Evolutionary conservation across 345 rosid genomes (phyloP), one percentile per base, ranked within the genome.

Genomic region (Acer campestre): DNA sequence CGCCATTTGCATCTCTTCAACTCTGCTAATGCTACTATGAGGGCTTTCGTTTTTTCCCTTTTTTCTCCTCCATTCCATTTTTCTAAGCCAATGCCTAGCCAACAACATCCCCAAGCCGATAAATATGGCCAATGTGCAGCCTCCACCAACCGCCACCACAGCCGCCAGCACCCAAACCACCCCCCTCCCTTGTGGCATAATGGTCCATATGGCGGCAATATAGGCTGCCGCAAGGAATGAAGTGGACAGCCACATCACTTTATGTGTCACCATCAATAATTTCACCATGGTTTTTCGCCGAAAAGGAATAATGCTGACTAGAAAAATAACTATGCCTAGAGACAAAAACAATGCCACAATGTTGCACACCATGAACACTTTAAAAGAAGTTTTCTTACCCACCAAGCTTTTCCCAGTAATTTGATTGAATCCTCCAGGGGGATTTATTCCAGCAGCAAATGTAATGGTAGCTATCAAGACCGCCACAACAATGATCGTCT

Each of bases 401-500:
- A 76, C 66, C 0, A 68, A 7, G 8, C 81, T 75, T 74, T 79
- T 83, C 17, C 95, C 93, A 1, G 75, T 86, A 0, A 0, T 66
- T 66, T 91, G 81, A 74, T 87, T 71, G 23, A 89, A 83, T 0
- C 93, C 93, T 0, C 95, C 95, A 0, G 93, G 95, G n/a, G 95
- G 95, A 75, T 86, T 89, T 75, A 88, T 81, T 13, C 93, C 95
- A n/a, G 90, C 93, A 8, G 93, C 87, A 31, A 86, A 91, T 38
- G 92, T 67, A 14, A 91, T 89, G 1, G 93, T 86, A 17, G 95
- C 95, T 42, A 91, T 89, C 0, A 89, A 29, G 25, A 89, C 88
- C 0, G 93, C 93, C 22, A 89, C 93, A 1, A 91, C 62, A 0
- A 84, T 77, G 31, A 91, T 89, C 1, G 88, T 89, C 35, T 91